These are phyloP conservation scores for Musa acuminata DNA, from an alignment of 176 grass and related monocot genomes.

Conservation along the genomic window DNA sequence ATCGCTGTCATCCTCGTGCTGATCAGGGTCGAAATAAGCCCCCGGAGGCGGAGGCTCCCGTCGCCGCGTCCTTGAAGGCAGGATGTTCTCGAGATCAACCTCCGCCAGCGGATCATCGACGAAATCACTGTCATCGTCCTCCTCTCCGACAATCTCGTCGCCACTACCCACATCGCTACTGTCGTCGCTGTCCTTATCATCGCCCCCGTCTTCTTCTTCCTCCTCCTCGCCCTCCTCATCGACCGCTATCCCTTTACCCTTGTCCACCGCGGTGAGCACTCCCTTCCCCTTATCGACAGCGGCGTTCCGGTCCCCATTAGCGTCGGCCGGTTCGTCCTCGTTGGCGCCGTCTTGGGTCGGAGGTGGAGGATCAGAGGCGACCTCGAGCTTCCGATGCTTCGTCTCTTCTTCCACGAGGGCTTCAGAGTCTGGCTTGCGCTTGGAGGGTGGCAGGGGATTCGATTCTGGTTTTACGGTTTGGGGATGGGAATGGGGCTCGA, in stretches of 20 bases:
- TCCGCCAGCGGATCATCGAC: slow-evolving; percentile 46
- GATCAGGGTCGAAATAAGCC: slow-evolving; percentile 32
- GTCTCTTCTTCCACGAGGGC: slow-evolving; percentile 19
- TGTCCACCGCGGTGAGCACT: slow-evolving; percentile 28
- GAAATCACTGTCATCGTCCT: slow-evolving; percentile 32
- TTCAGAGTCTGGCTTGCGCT: slow-evolving; percentile 36
- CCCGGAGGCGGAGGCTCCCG: slow-evolving; percentile 33
- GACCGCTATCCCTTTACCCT: slow-evolving; percentile 66
- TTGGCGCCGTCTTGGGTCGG: too few species aligned
- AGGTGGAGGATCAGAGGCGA: too few species aligned
- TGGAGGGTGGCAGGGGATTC: not conserved
- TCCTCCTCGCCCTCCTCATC: slow-evolving; percentile 17
- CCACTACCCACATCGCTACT: slow-evolving; percentile 4
- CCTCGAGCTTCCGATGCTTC: slow-evolving; percentile 29
- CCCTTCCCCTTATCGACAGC: slow-evolving; percentile 1
- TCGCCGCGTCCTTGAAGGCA: slow-evolving; percentile 50
- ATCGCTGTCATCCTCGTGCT: slow-evolving; percentile 34
- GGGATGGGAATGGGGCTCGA: slow-evolving; percentile 24
- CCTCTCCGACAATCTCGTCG: not conserved
- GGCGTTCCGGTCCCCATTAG: too few species aligned
- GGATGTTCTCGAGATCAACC: slow-evolving; percentile 64
- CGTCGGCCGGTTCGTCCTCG: too few species aligned
- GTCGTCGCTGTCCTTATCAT: not conserved
- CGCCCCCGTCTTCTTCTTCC: not conserved
- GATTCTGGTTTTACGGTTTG: slow-evolving; percentile 3